Percentiles rank a stretch among this genome's conserved stretches.
Evolutionary conservation across 2,329 filamentous ascomycete species (phyloP).

Genomic region (Aspergillus fumigatus): DNA sequence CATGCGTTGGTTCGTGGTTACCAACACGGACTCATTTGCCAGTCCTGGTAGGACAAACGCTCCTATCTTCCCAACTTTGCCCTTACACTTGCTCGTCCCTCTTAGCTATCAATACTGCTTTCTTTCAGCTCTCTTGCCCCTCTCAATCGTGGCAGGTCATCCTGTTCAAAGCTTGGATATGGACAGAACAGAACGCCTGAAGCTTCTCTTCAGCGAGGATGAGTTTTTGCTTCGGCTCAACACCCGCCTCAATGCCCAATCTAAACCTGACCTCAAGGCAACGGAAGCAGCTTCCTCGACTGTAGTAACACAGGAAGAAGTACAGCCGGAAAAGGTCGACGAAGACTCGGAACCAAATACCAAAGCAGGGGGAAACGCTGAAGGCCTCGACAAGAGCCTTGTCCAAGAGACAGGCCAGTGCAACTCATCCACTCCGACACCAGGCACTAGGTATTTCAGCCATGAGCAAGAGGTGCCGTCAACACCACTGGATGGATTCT

Average conservation of each 20-base stretch:
- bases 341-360: background rate
- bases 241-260: conserved; percentile 11
- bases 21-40: background rate
- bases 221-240: conserved; percentile 19
- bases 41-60: background rate
- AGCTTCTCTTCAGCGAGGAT: conserved; percentile 27
- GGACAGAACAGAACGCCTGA: conserved; percentile 22
- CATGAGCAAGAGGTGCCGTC: background rate
- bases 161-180: conserved; percentile 10
- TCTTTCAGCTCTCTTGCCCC: background rate
- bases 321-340: background rate
- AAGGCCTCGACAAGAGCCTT: background rate
- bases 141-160: background rate
- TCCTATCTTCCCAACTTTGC: background rate
- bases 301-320: background rate
- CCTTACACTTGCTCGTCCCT: background rate
- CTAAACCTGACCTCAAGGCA: background rate
- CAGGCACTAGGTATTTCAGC: background rate
- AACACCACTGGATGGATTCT: conserved; percentile 20
- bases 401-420: background rate
- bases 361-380: background rate
- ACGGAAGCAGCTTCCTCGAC: background rate
- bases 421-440: background rate
- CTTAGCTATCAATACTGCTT: background rate
- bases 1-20: background rate